A percentile compares a stretch with the other conserved stretches of the same genome.
These are phyloP conservation scores for Vigna nakashimae DNA, from an alignment of 306 rosid genomes.

Conservation along the genomic window DNA sequence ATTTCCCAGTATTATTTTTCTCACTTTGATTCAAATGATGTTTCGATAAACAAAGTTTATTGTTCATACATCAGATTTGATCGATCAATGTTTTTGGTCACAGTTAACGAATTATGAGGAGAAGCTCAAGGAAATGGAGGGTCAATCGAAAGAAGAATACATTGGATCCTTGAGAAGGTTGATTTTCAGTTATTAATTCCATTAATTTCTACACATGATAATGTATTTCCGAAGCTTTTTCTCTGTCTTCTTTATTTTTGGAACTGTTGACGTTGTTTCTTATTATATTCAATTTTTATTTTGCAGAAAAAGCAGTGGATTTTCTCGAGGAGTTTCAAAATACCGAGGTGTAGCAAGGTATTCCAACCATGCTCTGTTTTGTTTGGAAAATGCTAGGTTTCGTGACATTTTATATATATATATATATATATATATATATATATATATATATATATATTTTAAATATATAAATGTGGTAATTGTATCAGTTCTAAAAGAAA, in stretches of 20 bases:
- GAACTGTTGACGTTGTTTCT: neutral
- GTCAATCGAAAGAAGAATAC: conserved; percentile 89
- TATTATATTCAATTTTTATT: neutral
- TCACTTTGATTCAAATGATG: neutral
- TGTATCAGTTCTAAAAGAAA: conserved; percentile 19
- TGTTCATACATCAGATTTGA: neutral
- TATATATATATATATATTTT: too few species aligned
- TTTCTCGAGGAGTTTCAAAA: conserved; percentile 95
- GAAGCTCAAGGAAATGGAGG: conserved; percentile 80
- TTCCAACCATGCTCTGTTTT: conserved; percentile 2
- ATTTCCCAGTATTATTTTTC: conserved; percentile 76
- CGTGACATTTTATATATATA: neutral
- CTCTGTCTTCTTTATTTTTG: neutral
- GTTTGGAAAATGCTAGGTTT: neutral
- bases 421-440: too few species aligned
- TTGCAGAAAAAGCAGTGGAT: conserved; percentile 93
- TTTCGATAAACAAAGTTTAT: neutral
- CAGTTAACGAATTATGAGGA: conserved; percentile 71
- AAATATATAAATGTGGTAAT: too few species aligned
- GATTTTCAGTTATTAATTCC: neutral
- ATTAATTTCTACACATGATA: neutral
- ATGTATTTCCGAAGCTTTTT: neutral
- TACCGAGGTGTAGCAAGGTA: conserved; percentile 98
- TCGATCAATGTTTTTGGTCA: neutral
- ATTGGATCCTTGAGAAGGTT: conserved; percentile 94